phyloP scores from a whole-genome alignment of 2,329 filamentous ascomycete species.

The Atkinsonella hypoxylon region DNA sequence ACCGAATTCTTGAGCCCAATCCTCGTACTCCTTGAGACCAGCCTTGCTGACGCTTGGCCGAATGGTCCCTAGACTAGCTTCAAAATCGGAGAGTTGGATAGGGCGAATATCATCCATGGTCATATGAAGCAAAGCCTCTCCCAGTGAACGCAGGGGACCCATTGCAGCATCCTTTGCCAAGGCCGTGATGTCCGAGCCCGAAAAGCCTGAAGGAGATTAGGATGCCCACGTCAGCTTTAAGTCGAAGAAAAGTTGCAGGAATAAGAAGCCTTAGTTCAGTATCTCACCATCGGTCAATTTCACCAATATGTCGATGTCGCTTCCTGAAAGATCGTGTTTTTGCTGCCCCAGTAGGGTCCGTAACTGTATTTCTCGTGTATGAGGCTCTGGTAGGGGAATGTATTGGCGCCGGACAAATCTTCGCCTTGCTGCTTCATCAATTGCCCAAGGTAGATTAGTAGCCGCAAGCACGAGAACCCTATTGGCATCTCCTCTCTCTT shows the following conservation, averaged over 20 bases:
- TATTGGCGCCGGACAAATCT: conserved; percentile 91
- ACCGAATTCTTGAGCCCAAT: conserved; percentile 89
- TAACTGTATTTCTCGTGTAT: conserved; percentile 70
- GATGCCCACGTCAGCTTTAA: conserved; percentile 5
- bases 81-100: conserved; percentile 73
- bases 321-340: conserved; percentile 63
- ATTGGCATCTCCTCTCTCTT: conserved; percentile 66
- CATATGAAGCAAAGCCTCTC: conserved; percentile 81
- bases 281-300: conserved; percentile 66
- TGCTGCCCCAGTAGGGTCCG: conserved; percentile 73
- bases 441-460: conserved; percentile 94
- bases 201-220: conserved; percentile 57
- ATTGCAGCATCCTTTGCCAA: conserved; percentile 96
- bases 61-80: conserved; percentile 72
- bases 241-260: not conserved
- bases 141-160: conserved; percentile 82
- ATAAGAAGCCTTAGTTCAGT: not conserved
- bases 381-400: conserved; percentile 80
- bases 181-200: conserved; percentile 91
- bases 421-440: conserved; percentile 85
- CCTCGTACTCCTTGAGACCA: conserved; percentile 79
- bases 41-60: conserved; percentile 79
- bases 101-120: conserved; percentile 89
- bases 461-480: conserved; percentile 87
- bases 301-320: conserved; percentile 66